Evolutionary conservation across 257 asterid genomes (phyloP).

Genomic region (Penstemon barbatus): DNA sequence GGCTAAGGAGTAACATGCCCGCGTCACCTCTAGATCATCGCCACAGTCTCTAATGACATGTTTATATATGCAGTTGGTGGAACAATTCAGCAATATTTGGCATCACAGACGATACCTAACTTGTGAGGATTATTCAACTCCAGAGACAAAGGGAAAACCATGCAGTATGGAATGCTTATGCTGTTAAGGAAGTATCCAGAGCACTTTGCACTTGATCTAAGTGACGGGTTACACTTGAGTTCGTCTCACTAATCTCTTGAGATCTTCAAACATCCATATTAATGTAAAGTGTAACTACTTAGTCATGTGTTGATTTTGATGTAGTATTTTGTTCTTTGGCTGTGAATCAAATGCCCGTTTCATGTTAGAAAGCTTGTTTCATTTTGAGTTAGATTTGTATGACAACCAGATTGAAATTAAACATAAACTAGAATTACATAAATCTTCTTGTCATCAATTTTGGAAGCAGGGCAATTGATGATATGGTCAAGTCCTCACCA

Average conservation of each 20-base stretch:
- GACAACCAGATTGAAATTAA: too few relatives aligned
- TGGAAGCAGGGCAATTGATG: too few relatives aligned
- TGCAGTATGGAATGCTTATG: conserved; percentile 90
- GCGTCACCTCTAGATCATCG: too few relatives aligned
- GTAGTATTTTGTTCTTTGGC: too few relatives aligned
- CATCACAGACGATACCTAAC: conserved; percentile 84
- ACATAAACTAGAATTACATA: too few relatives aligned
- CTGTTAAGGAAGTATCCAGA: conserved; percentile 85
- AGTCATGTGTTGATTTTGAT: background rate
- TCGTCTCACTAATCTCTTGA: conserved; percentile 88
- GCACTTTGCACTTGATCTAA: conserved; percentile 87
- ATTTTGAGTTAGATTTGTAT: too few relatives aligned
- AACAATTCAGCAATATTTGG: conserved; percentile 71
- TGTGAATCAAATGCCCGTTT: too few relatives aligned
- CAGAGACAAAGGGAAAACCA: conserved; percentile 80
- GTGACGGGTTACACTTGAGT: conserved; percentile 73
- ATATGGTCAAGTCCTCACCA: too few relatives aligned
- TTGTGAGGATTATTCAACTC: conserved; percentile 61
- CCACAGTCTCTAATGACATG: background rate
- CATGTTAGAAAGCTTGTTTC: too few relatives aligned
- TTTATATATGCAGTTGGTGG: conserved; percentile 61
- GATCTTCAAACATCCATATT: background rate
- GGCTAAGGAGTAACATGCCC: too few relatives aligned
- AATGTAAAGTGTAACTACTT: conserved; percentile 5
- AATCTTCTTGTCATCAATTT: too few relatives aligned